A percentile compares a stretch with the other conserved stretches of the same genome.
These are phyloP conservation scores for Colletotrichum australisinense DNA, from an alignment of 2,329 filamentous ascomycete species.

Conservation along the genomic window DNA sequence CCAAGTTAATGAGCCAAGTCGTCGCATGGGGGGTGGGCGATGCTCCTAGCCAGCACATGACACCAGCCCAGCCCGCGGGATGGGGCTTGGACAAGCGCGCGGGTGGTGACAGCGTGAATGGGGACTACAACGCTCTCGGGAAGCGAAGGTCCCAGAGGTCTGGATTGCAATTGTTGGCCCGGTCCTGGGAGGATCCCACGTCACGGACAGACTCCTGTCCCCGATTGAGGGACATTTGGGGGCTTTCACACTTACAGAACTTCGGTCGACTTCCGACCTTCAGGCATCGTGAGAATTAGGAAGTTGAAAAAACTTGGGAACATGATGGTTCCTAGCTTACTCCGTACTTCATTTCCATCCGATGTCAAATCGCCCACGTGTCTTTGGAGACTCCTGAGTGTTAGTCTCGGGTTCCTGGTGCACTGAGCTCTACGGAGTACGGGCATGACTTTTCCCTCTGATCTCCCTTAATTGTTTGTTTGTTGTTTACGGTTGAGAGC, in stretches of 20 bases:
- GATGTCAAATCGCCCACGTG: neutral
- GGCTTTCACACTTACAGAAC: neutral
- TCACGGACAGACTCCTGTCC: slow-evolving; percentile 14
- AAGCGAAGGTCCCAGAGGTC: slow-evolving; percentile 25
- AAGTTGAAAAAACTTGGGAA: neutral
- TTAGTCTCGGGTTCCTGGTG: neutral
- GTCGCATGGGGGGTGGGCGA: neutral
- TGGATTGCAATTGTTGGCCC: slow-evolving; percentile 18
- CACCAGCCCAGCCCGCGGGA: neutral
- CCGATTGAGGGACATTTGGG: slow-evolving; percentile 2
- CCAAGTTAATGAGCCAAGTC: slow-evolving; percentile 23
- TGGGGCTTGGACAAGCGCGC: slow-evolving; percentile 22
- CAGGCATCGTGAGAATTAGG: neutral
- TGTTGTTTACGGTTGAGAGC: slow-evolving; percentile 16
- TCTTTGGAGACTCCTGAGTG: neutral
- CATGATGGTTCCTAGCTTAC: neutral
- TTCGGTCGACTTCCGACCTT: slow-evolving; percentile 31
- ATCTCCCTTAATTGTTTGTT: slow-evolving; percentile 8
- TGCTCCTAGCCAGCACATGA: neutral
- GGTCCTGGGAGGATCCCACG: neutral
- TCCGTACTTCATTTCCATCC: neutral
- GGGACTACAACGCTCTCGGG: neutral
- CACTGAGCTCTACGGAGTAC: neutral
- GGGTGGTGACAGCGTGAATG: slow-evolving; percentile 17
- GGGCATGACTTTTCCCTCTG: neutral